Evolutionary conservation across 225 moss, liverwort and hornwort species (phyloP), one percentile per base, ranked within the genome.

Genomic region (Polytrichum formosum): DNA sequence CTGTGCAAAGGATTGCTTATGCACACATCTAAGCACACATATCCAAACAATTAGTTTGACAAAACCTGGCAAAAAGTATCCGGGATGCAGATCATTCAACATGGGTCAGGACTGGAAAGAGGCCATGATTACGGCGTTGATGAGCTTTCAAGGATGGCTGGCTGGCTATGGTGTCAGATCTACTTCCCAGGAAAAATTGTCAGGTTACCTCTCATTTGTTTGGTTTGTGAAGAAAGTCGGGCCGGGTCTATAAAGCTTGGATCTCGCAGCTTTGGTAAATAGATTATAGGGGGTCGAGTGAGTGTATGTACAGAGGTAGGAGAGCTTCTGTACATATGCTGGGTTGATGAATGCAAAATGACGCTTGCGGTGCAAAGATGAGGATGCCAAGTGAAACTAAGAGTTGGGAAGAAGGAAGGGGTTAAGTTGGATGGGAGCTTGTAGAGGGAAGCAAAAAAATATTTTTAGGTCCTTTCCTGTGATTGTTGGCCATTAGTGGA

Each of bases 171-270:
- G 18, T 20, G 31, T 65, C 61, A 6, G 17, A 63, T 27, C 23
- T 55, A 55, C 56, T 18, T 4, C 61, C 54, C 6, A 68, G 54
- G 29, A 35, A 70, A 18, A 64, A 59, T 56, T 35, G 74, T 70
- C 78, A 85, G 84, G 84, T 85, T 70, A 28, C 74, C 71, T 79
- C 78, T 79, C 10, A 71, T 73, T 55, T 85, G 46, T 75, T 81
- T 75, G 73, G 60, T 53, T 68, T 68, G 61, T n/a, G 55, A 53
- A 20, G 61, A 16, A 54, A 53, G 66, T 18, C 28, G 10, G 58
- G 67, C 23, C 46, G 46, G 46, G 46, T 46, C 46, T 46, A 16
- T 46, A 46, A 46, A 59, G 59, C n/a, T n/a, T 59, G 59, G 23
- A 22, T n/a, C 59, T 59, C 5, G 46, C 46, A 13, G 46, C 13